Base-by-base conservation (phyloP, 768 basidiomycete species). In the Xanthoconium purpureum region DNA sequence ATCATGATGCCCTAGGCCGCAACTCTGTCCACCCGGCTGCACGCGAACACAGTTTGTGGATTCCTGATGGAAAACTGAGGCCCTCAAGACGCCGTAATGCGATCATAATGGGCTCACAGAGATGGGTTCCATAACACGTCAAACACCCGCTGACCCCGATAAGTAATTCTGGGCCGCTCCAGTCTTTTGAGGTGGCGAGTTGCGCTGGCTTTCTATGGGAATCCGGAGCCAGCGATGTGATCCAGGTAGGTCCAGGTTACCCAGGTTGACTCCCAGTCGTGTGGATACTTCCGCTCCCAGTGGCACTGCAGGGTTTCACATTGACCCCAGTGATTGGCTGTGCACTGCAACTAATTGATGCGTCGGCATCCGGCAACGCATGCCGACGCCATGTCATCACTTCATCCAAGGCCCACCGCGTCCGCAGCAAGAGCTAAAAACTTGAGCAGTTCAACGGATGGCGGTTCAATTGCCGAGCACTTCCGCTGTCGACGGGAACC, bases 301-400 rank as follows among this genome's bases (percentile, higher is more conserved):
- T 56, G 56, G 55, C 57, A 60, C 51, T 53, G 52, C 14, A 20
- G 13, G 17, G 52, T 69, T 70, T 70, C 70, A 68, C 70, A 73
- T 71, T 53, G 55, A 59, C 45, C 54, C 46, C 50, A 30, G 50
- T 50, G 55, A 44, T 55, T 54, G 63, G 69, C 71, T 69, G 71
- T 69, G 71, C 66, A 55, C 52, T 15, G 60, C 63, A 58, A 71
- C 69, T 62, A 60, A 62, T 56, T 67, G 69, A 69, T 71, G 47
- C 24, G 24, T 44, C 37, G 11, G 52, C 29, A 39, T 45, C 55
- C 69, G 62, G 64, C 52, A 65, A 58, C 51, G 43, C 20, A 56
- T 47, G 62, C 63, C 56, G 56, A 56, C 29, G 60, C 55, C 59
- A 61, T 66, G 60, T 71, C 61, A 63, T 54, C 63, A 59, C 51